Evolutionary conservation across 371 early-diverging fungal species (phyloP).

Genomic region (Syncephalastrum contaminatum): DNA sequence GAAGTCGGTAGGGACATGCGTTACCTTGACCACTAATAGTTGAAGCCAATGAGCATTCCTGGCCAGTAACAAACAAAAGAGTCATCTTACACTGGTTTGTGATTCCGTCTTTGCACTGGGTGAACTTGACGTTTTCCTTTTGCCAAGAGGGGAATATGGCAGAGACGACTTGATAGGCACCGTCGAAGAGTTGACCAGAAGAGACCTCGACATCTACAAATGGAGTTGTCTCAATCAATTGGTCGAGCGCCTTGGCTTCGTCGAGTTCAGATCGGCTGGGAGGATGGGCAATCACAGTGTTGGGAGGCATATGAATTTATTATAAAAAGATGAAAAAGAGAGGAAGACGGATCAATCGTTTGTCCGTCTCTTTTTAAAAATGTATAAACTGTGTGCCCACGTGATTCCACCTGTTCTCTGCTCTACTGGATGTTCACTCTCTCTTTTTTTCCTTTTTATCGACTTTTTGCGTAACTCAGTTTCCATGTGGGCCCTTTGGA

Average conservation of each 20-base stretch:
- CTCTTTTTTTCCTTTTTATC: too few relatives aligned
- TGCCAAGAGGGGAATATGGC: constrained; percentile 79
- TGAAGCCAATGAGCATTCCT: not conserved
- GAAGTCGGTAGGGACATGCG: constrained; percentile 57
- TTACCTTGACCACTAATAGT: constrained; percentile 71
- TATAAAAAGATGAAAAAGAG: too few relatives aligned
- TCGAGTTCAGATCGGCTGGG: too few relatives aligned
- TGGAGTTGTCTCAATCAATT: constrained; percentile 48
- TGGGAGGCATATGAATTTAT: too few relatives aligned
- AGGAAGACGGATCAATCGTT: too few relatives aligned
- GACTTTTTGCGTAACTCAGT: too few relatives aligned
- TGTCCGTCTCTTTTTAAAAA: too few relatives aligned
- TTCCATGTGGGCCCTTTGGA: too few relatives aligned
- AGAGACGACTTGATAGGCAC: constrained; percentile 56
- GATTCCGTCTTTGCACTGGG: constrained; percentile 90
- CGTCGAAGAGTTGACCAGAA: constrained; percentile 61
- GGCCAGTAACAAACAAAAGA: not conserved
- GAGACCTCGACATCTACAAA: constrained; percentile 55
- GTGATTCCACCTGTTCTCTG: too few relatives aligned
- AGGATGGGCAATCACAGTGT: too few relatives aligned
- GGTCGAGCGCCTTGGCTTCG: constrained; percentile 12
- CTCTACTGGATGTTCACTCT: too few relatives aligned
- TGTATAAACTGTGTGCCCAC: too few relatives aligned
- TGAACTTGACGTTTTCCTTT: constrained; percentile 54
- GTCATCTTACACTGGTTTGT: constrained; percentile 79